These are phyloP conservation scores for Daldinia bambusicola DNA, from an alignment of 495 filamentous ascomycete genomes.

Conservation along the genomic window DNA sequence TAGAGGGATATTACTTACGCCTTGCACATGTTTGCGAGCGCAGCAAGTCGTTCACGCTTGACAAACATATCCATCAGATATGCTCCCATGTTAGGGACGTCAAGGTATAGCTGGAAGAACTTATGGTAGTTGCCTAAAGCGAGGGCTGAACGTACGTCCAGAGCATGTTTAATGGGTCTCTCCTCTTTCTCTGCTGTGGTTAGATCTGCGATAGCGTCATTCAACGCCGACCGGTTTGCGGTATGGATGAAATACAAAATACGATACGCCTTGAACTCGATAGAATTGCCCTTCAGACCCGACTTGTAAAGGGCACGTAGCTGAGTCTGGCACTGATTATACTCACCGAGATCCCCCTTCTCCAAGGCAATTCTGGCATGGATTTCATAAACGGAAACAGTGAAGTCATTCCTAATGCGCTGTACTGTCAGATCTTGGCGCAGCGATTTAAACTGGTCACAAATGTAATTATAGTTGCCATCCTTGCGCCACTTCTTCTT, in stretches of 20 bases:
- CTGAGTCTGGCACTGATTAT: conserved; percentile 99
- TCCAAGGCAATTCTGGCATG: conserved; percentile 98
- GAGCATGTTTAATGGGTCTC: conserved; percentile 85
- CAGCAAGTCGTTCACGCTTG: conserved; percentile 88
- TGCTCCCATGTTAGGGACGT: conserved; percentile 95
- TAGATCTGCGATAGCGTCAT: conserved; percentile 97
- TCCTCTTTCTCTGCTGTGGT: conserved; percentile 92
- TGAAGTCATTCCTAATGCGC: conserved; percentile 94
- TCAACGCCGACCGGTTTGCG: conserved; percentile 97
- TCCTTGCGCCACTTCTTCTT: conserved; percentile 96
- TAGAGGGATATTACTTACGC: conserved; percentile 70
- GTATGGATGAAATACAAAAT: conserved; percentile 99
- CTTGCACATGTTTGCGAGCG: conserved; percentile 90
- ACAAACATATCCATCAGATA: conserved; percentile 99
- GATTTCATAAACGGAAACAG: conserved; percentile 94
- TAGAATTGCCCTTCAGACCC: conserved; percentile 86
- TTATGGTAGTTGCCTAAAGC: conserved; percentile 96
- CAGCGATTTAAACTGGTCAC: conserved; percentile 98
- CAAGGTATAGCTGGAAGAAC: conserved; percentile 94
- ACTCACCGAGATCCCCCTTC: conserved; percentile 99
- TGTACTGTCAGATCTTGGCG: conserved; percentile 98
- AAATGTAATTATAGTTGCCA: conserved; percentile 95
- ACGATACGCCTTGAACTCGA: conserved; percentile 99
- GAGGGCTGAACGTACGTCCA: conserved; percentile 89
- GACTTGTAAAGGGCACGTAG: conserved; percentile 88